A percentile compares a stretch with the other conserved stretches of the same genome.
These are phyloP conservation scores for Teunomyces cretensis DNA, from an alignment of 805 yeast genomes.

Conservation along the genomic window DNA sequence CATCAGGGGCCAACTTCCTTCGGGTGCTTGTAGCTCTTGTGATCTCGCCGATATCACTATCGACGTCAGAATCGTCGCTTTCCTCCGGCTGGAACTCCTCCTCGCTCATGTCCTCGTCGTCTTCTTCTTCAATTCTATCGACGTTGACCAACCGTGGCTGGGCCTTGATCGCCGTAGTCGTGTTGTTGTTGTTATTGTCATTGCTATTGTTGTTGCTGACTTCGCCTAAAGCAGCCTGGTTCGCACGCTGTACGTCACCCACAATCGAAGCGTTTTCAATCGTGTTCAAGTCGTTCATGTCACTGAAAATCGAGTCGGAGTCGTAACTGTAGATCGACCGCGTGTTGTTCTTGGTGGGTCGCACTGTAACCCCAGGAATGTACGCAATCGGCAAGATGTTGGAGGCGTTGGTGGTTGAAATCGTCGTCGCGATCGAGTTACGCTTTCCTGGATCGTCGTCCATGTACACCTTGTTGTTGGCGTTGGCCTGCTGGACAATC, in stretches of 20 bases:
- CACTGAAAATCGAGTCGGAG: constrained; percentile 38
- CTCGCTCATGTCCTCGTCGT: background rate
- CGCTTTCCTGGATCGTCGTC: constrained; percentile 21
- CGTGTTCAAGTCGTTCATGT: constrained; percentile 34
- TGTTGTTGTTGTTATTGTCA: constrained; percentile 34
- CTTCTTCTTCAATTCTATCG: constrained; percentile 44
- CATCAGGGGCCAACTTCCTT: background rate
- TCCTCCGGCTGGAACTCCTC: constrained; percentile 1
- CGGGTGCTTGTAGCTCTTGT: constrained; percentile 38
- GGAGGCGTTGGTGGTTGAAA: constrained; percentile 72
- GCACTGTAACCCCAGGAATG: constrained; percentile 86
- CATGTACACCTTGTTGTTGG: constrained; percentile 13
- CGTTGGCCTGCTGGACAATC: constrained; percentile 14
- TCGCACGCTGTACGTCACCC: constrained; percentile 35
- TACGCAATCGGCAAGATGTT: constrained; percentile 90
- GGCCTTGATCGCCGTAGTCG: constrained; percentile 76
- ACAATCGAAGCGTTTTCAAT: constrained; percentile 48
- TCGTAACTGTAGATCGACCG: constrained; percentile 46
- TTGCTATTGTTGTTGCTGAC: too few relatives aligned
- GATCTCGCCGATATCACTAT: constrained; percentile 47
- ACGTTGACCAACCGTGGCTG: constrained; percentile 69
- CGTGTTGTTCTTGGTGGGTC: constrained; percentile 47
- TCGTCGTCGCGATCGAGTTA: constrained; percentile 57
- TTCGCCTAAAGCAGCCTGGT: constrained; percentile 7
- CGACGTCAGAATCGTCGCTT: constrained; percentile 35